Evolutionary conservation across 352 stramenopile species (phyloP).

Genomic region (Ochromonadaceae sp.): DNA sequence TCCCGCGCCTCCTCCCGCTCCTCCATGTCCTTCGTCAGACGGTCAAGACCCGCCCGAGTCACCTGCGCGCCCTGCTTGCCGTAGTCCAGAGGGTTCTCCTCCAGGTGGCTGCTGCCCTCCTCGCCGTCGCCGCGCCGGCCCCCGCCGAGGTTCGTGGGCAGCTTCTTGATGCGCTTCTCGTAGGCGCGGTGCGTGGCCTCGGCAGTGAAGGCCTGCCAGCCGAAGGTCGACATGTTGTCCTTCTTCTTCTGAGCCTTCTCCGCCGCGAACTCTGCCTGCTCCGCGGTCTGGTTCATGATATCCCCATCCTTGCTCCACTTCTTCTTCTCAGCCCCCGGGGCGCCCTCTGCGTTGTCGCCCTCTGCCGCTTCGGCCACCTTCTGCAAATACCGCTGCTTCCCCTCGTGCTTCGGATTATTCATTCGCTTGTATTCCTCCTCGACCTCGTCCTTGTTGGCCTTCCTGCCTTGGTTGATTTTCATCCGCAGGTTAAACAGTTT

Average conservation of each 20-base stretch:
- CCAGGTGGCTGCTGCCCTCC: background rate
- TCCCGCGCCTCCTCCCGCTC: slow-evolving; percentile 24
- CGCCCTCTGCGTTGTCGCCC: background rate
- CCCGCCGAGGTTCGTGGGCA: background rate
- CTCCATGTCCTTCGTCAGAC: slow-evolving; percentile 25
- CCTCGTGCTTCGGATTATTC: slow-evolving; percentile 13
- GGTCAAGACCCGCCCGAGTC: slow-evolving; percentile 3
- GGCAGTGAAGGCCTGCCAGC: slow-evolving; percentile 38
- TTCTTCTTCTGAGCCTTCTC: slow-evolving; percentile 22
- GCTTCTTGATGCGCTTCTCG: slow-evolving; percentile 34
- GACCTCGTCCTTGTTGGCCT: slow-evolving; percentile 32
- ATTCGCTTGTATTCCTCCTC: slow-evolving; percentile 19
- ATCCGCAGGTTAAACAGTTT: slow-evolving; percentile 21
- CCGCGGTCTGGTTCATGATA: background rate
- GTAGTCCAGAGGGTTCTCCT: slow-evolving; percentile 23
- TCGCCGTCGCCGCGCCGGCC: background rate
- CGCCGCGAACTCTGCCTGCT: background rate
- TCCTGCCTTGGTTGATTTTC: slow-evolving; percentile 25
- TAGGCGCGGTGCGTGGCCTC: slow-evolving; percentile 34
- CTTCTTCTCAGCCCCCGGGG: background rate
- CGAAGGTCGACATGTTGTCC: slow-evolving; percentile 15
- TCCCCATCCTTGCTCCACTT: slow-evolving; percentile 2
- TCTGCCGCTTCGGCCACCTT: slow-evolving; percentile 25
- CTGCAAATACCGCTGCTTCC: slow-evolving; percentile 33
- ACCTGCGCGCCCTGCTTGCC: background rate